Evolutionary conservation across 208 protist species (phyloP), one percentile per base, ranked within the genome.

Genomic region (Phytomonas sp.): DNA sequence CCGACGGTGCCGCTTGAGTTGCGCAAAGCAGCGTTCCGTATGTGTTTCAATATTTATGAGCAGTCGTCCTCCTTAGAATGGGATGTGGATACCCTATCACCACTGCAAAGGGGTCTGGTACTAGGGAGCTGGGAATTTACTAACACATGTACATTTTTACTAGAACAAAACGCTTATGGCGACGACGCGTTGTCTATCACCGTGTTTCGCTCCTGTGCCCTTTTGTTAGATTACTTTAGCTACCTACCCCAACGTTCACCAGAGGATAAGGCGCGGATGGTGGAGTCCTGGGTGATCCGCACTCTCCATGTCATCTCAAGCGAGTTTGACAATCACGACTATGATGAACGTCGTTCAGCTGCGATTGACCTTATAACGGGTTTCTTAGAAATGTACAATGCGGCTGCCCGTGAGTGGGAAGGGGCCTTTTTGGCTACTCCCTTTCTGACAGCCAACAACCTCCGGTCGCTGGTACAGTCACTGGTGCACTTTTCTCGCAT

Each of bases 31-130:
- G 88, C 80, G 28, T 96, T 96, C 75, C 78, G 85, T 31, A 93
- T 96, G 88, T 92, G 88, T 66, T 92, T 79, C 71, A 91, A 91
- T 61, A 82, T 87, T 37, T 96, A 93, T 71, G 87, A 96, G 71
- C 86, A 89, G 62, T 77, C 80, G n/a, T 77, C 87, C 8, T 46
- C 81, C n/a, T 77, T 96, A 32, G 88, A 96, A 61, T 96, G 91
- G 88, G 86, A 93, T 72, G 84, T 96, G 7, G 84, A 88, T 8
- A 73, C 74, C 15, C 72, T 93, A 31, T 93, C 87, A 32, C 84
- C 87, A 28, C 70, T 93, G 36, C 91, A 96, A 69, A 70, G 81
- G 29, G 91, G 91, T 17, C 64, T 96, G 2, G 78, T 82, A 20
- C 81, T 73, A 56, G 85, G 83, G 20, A 90, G 88, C 73, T 75